Evolutionary conservation across 257 asterid genomes (phyloP), one percentile per base, ranked within the genome.

Genomic region (Penstemon davidsonii): DNA sequence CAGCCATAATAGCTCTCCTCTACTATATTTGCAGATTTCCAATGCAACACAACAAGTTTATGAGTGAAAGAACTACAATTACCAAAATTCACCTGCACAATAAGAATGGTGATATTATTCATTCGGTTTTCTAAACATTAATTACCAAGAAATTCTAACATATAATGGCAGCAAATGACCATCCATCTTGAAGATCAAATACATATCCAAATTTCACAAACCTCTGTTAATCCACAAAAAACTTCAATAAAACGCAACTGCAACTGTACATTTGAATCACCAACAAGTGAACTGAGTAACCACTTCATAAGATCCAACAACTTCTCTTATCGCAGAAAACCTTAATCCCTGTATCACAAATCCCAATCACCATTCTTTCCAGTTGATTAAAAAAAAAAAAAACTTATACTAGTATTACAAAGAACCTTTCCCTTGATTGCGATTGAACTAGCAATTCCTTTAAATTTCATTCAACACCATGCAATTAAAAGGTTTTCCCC

Each of bases 291-390:
- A 64, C 68, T 7, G 41, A 46, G 76, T 65, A 71, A 73, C 79
- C 84, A 76, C 81, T 77, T 80, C 88, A 78, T 78, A 82, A 58
- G 79, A 78, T 73, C 78, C 75, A 54, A 80, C 67, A 55, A 57
- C 72, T 55, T 57, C 71, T 73, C 83, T 45, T 71, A 64, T 63
- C 69, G 63, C 50, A 65, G 39, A 70, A 68, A 66, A 53, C 70
- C 78, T 45, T 76, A 68, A 72, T 57, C 74, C 75, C 80, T 74
- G 82, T 53, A 68, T 61, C 56, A 53, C 45, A 58, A 68, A 52
- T 38, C 64, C 68, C 67, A 51, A 41, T 25, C 46, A 37, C 44
- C 10, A 42, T 13, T 10, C 5, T 60, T 52, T 53, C 12, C 49
- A 37, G 25, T 43, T 12, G 40, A 38, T 41, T 8, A 53, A 8